Percentiles rank a stretch among this genome's conserved stretches.
Conservation (phyloP, 2,329 filamentous ascomycete species). For the Lachnellula occidentalis region DNA sequence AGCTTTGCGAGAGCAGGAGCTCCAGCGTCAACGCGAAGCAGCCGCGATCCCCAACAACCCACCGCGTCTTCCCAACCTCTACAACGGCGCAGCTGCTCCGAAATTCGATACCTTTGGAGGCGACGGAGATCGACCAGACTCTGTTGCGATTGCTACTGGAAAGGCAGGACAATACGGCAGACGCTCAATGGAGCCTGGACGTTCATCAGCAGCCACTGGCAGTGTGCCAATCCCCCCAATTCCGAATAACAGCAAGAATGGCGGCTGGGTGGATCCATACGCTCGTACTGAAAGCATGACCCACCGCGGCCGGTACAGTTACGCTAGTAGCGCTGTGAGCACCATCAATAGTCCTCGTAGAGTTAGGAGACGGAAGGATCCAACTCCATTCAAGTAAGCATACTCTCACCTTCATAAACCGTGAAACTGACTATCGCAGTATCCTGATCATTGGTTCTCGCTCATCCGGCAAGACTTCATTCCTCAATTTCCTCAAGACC, state of each 20-base stretch:
- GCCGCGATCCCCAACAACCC: slow-evolving; percentile 51
- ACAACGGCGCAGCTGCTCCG: slow-evolving; percentile 33
- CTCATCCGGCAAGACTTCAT: slow-evolving; percentile 89
- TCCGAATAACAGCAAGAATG: slow-evolving; percentile 35
- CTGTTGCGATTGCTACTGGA: slow-evolving; percentile 52
- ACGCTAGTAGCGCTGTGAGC: slow-evolving; percentile 86
- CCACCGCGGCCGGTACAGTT: slow-evolving; percentile 91
- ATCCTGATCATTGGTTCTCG: slow-evolving; percentile 85
- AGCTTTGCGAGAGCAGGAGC: slow-evolving; percentile 43
- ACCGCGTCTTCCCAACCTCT: slow-evolving; percentile 49
- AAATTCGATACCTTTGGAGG: slow-evolving; percentile 36
- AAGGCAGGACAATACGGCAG: slow-evolving; percentile 35
- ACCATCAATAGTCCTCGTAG: slow-evolving; percentile 89
- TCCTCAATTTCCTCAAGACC: slow-evolving; percentile 90
- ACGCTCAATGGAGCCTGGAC: slow-evolving; percentile 49
- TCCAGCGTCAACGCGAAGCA: slow-evolving; percentile 48
- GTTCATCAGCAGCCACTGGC: slow-evolving; percentile 26
- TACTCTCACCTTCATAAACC: not conserved
- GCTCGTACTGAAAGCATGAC: slow-evolving; percentile 91
- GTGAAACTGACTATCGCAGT: slow-evolving; percentile 42
- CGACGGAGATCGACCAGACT: slow-evolving; percentile 60
- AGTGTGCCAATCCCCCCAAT: slow-evolving; percentile 51
- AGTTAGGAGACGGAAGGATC: slow-evolving; percentile 91
- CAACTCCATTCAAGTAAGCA: slow-evolving; percentile 94
- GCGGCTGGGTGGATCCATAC: slow-evolving; percentile 67